Evolutionary conservation across 1,139 yeast species (phyloP), one percentile per base, ranked within the genome.

Genomic region (Yamadazyma atlantica): DNA sequence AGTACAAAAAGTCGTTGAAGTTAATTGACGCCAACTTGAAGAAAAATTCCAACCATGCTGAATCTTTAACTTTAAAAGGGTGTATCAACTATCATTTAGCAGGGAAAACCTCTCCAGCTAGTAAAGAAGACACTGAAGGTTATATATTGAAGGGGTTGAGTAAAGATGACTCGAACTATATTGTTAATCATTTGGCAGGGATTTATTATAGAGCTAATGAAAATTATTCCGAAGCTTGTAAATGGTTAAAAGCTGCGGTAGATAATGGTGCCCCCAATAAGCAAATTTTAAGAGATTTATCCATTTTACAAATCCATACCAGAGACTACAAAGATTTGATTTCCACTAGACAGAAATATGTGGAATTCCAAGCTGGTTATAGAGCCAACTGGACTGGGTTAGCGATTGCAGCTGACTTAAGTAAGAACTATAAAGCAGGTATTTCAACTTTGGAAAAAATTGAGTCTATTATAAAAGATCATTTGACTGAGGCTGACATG

Each of bases 301-400:
- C 95, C 8, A 72, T 83, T 34, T 72, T 88, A 62, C 94, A 90
- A 55, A 69, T 85, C 25, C 97, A 92, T 52, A 70, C 73, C 43
- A 79, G 96, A 44, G 92, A 87, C 54, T 88, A 69, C 57, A 78
- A 75, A 49, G 73, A 74, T 26, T 73, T 86, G 48, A 72, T 75
- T 6, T 74, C 65, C 13, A 75, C 92, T 2, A 76, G 97, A 53
- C 80, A 78, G 44, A 73, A 73, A 33, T 80, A 81, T 54, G 72
- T 94, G 60, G 87, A 85, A 50, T 75, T 77, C 30, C 85, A 80
- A 50, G 84, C 96, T 10, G 96, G 95, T 0, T 84, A 79, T 56
- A 77, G 97, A 48, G 92, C 94, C 48, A 85, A 88, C 54, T 94
- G 97, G 97, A 85, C 96, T 2, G 84, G 85, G 0, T 70, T 86